phyloP scores from a whole-genome alignment of 1,284 basidiomycete species.

The Apiotrichum sp. region DNA sequence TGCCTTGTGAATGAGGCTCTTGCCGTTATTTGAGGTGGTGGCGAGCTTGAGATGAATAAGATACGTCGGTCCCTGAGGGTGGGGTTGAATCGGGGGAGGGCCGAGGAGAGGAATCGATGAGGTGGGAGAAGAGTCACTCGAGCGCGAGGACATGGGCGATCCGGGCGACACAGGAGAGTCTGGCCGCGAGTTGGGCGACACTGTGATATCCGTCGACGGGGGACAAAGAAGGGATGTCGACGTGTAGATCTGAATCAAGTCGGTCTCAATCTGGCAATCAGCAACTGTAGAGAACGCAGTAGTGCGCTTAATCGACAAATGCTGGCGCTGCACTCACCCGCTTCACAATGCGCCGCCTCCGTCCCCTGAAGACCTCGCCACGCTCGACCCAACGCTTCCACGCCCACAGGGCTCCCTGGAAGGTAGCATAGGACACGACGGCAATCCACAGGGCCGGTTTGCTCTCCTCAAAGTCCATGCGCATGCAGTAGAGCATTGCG shows the following conservation, averaged over 20 bases:
- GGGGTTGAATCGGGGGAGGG: constrained; percentile 7
- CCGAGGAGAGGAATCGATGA: constrained; percentile 5
- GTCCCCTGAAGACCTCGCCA: constrained; percentile 44
- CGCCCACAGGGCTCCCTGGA: constrained; percentile 37
- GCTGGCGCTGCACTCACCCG: constrained; percentile 30
- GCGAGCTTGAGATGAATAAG: constrained; percentile 33
- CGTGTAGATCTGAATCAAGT: constrained; percentile 37
- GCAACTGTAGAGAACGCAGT: not conserved
- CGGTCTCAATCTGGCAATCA: constrained; percentile 40
- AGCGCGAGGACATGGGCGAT: constrained; percentile 12
- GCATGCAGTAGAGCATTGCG: constrained; percentile 76
- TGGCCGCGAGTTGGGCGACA: constrained; percentile 41
- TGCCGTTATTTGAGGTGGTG: constrained; percentile 42
- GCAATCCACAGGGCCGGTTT: constrained; percentile 73
- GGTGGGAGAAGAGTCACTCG: constrained; percentile 18
- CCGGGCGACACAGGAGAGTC: constrained; percentile 22
- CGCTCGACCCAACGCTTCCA: constrained; percentile 45
- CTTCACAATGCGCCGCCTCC: constrained; percentile 43
- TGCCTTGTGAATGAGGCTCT: constrained; percentile 37
- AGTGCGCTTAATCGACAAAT: not conserved
- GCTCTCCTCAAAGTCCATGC: constrained; percentile 75
- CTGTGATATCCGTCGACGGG: constrained; percentile 23
- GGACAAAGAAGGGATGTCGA: constrained; percentile 33
- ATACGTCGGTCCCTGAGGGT: constrained; percentile 34
- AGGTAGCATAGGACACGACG: constrained; percentile 51